phyloP scores from a whole-genome alignment of 768 basidiomycete species.

The Mycena albidolilacea region DNA sequence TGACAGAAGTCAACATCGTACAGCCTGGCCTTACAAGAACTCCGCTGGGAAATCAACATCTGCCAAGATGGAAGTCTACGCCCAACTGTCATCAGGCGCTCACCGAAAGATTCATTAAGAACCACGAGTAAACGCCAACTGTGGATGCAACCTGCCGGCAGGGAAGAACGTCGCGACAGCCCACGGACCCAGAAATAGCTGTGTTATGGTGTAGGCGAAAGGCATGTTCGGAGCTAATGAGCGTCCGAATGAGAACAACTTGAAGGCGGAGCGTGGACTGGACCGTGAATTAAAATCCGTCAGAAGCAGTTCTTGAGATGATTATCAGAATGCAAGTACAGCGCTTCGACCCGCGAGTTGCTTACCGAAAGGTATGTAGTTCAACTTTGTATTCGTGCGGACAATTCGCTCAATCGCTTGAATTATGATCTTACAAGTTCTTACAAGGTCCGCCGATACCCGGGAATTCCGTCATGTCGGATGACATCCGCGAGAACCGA shows the following conservation, averaged over 20 bases:
- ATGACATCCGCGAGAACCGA: background rate
- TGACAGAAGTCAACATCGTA: slow-evolving; percentile 13
- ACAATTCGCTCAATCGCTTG: too few species aligned
- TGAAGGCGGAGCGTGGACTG: background rate
- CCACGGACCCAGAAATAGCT: background rate
- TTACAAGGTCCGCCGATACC: background rate
- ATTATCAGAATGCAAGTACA: background rate
- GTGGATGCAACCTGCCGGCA: background rate
- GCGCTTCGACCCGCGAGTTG: background rate
- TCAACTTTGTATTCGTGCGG: background rate
- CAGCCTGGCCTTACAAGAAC: background rate
- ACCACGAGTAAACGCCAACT: background rate
- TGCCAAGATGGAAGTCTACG: slow-evolving; percentile 15
- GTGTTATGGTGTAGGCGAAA: background rate
- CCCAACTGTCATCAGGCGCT: slow-evolving; percentile 24
- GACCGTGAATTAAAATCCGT: background rate
- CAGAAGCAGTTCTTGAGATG: background rate
- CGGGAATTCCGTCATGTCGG: background rate
- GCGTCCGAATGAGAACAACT: background rate
- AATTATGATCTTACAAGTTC: too few species aligned
- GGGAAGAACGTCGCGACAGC: background rate
- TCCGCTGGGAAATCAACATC: slow-evolving; percentile 3
- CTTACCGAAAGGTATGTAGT: background rate
- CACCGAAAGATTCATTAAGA: slow-evolving; percentile 8
- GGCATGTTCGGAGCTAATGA: background rate